Base-by-base conservation (phyloP, 768 basidiomycete species). In the Boletus sp. region DNA sequence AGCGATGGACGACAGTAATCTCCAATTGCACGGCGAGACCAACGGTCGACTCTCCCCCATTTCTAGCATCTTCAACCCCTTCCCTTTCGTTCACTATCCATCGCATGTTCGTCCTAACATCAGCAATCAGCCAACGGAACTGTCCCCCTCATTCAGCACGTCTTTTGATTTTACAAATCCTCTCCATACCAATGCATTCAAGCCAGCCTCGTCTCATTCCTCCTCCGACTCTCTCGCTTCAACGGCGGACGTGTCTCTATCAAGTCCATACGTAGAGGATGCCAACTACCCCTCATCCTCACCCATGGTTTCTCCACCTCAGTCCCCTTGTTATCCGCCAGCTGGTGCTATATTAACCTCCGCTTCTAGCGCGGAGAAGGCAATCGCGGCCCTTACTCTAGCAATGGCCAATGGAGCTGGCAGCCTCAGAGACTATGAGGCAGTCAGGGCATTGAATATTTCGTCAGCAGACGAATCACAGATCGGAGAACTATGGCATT, bases 371-470 rank as follows among this genome's bases (percentile, higher is more conserved):
- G 72, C 81, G 19, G 83, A 85, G 59, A 84, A 83, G 62, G 81
- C 80, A 15, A 74, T 85, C 47, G 83, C 83, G 17, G 82, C 81
- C 17, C 74, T 85, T 30, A 75, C 74, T 32, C 68, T 86, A 3
- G 83, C 82, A 17, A 76, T 86, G 71, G 84, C 84, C 13, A 85
- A 79, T 55, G 85, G 84, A 39, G 83, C 83, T 10, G 83, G 80
- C 6, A 77, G 82, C 27, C 64, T 86, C 37, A 76, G 75, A 49
- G 84, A 86, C 61, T 85, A 85, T 52, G 71, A 73, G 50, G 76
- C 79, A 2, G 70, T 82, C 34, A 75, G 73, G 52, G 69, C 71
- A 32, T 59, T 75, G 39, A 71, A 81, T 43, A 51, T 50, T 51
- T 59, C 67, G 21, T 56, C 59, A 21, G 56, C 53, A 54, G 78